phyloP scores from a whole-genome alignment of 768 basidiomycete species.

The Suillus lakei region DNA sequence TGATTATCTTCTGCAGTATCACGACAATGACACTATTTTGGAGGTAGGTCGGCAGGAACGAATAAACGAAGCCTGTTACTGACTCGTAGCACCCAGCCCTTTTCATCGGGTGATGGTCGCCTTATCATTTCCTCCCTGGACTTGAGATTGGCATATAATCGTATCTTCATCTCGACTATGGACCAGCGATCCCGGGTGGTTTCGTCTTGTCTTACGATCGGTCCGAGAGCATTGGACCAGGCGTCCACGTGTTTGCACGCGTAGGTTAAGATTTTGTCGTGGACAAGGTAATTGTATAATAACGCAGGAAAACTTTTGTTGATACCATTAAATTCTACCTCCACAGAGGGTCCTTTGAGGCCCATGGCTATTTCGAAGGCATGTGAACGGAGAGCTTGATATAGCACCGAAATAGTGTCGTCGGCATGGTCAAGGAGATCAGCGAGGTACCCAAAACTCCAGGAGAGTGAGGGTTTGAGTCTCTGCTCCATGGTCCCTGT shows the following conservation, averaged over 20 bases:
- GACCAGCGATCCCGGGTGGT: not conserved
- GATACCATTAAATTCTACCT: not conserved
- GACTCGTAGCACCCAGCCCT: not conserved
- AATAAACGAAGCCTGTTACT: not conserved
- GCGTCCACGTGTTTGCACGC: not conserved
- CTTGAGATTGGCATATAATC: not conserved
- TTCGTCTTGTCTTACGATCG: not conserved
- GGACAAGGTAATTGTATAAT: not conserved
- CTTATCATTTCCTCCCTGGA: not conserved
- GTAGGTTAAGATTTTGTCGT: constrained; percentile 2
- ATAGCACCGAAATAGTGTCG: not conserved
- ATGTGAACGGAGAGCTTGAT: not conserved
- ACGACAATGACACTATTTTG: not conserved
- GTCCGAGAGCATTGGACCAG: not conserved
- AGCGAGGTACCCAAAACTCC: not conserved
- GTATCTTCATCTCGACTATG: not conserved
- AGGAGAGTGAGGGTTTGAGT: not conserved
- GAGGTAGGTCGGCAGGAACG: not conserved
- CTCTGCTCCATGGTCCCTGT: not conserved
- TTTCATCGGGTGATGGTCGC: not conserved
- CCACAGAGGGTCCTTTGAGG: not conserved
- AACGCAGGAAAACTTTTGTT: not conserved
- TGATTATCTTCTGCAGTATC: not conserved
- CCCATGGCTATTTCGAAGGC: not conserved
- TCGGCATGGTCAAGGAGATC: not conserved